These are phyloP conservation scores for Lentinula sp. DNA, from an alignment of 768 basidiomycete species.

Conservation along the genomic window DNA sequence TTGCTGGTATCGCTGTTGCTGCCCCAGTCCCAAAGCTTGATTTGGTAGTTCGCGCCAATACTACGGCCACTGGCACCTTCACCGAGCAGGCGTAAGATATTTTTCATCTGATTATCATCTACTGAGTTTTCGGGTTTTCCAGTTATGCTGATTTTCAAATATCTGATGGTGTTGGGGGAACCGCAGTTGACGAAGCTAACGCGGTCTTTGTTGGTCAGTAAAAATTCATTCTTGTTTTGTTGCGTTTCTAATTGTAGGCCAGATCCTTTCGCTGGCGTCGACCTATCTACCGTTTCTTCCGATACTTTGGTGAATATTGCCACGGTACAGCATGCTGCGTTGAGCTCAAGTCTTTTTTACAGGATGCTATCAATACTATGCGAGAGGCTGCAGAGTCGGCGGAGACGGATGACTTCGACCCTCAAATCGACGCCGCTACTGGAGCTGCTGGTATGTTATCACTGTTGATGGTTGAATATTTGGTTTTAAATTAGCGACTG, in stretches of 20 bases:
- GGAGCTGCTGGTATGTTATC: slow-evolving; percentile 17
- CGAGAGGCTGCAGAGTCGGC: slow-evolving; percentile 30
- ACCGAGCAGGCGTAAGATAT: slow-evolving; percentile 13
- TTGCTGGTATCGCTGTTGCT: slow-evolving; percentile 7
- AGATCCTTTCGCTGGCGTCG: slow-evolving; percentile 25
- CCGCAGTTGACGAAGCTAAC: slow-evolving; percentile 27
- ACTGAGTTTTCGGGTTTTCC: not conserved
- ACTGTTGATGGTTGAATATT: too few relatives aligned
- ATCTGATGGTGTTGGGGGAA: slow-evolving; percentile 28
- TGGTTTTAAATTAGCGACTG: not conserved
- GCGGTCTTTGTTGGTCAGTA: slow-evolving; percentile 29
- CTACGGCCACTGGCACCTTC: slow-evolving; percentile 7
- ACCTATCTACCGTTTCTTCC: slow-evolving; percentile 25
- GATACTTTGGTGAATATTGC: slow-evolving; percentile 13
- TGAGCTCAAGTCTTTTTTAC: not conserved
- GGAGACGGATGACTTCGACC: slow-evolving; percentile 31
- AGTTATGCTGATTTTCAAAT: slow-evolving; percentile 37
- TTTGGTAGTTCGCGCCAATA: slow-evolving; percentile 4
- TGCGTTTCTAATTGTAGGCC: not conserved
- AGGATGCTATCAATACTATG: slow-evolving; percentile 19
- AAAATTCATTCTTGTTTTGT: not conserved
- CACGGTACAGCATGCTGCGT: not conserved
- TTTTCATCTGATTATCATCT: not conserved
- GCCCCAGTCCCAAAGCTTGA: slow-evolving; percentile 15
- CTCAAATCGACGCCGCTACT: slow-evolving; percentile 25